Evolutionary conservation across 495 filamentous ascomycete genomes (phyloP).

Genomic region (Penicillium lividum): DNA sequence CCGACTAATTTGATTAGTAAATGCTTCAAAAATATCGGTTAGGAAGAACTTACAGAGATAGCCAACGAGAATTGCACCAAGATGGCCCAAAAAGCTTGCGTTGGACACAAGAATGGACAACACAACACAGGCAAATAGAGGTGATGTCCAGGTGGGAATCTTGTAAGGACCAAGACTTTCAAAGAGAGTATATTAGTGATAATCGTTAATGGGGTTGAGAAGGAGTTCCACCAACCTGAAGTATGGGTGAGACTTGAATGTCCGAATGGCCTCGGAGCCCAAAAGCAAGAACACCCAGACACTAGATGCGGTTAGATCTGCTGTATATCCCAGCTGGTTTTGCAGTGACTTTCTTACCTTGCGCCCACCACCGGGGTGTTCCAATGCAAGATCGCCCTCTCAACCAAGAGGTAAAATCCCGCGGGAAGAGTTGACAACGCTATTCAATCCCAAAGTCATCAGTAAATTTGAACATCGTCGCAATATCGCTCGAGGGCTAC

Average conservation of each 20-base stretch:
- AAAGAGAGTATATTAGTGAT: neutral
- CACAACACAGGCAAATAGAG: conserved; percentile 70
- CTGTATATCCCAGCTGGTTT: neutral
- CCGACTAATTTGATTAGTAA: conserved; percentile 57
- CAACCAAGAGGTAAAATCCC: conserved; percentile 67
- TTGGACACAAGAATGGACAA: conserved; percentile 73
- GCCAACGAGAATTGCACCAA: conserved; percentile 77
- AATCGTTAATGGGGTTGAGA: neutral
- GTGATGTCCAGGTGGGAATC: conserved; percentile 90
- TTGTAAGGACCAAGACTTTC: conserved; percentile 58
- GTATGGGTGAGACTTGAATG: conserved; percentile 70
- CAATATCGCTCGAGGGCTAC: conserved; percentile 32
- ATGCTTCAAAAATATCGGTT: neutral
- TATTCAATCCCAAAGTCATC: conserved; percentile 31
- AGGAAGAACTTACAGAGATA: conserved; percentile 69
- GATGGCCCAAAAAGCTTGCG: conserved; percentile 81
- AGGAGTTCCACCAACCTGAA: conserved; percentile 52
- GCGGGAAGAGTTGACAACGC: conserved; percentile 80
- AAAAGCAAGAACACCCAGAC: conserved; percentile 91
- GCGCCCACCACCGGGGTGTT: conserved; percentile 77
- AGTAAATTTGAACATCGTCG: conserved; percentile 11
- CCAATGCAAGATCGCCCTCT: conserved; percentile 62
- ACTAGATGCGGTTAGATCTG: conserved; percentile 40
- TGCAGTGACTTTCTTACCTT: conserved; percentile 54
- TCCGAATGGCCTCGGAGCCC: conserved; percentile 79